phyloP scores from a whole-genome alignment of 2,329 filamentous ascomycete genomes.

The Keithomyces neogunnii region DNA sequence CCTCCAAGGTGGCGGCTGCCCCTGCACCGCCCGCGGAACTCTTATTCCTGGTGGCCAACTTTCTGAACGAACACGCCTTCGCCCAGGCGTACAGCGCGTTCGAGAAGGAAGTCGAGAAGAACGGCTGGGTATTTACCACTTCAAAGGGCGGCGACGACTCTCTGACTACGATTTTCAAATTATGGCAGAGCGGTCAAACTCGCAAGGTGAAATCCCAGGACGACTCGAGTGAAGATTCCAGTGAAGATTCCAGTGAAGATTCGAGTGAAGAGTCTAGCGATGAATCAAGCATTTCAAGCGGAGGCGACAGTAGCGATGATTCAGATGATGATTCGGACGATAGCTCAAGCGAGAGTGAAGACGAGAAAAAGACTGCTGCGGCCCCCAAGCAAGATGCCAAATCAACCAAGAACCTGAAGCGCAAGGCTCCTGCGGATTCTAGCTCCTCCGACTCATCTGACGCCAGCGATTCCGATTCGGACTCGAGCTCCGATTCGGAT shows the following conservation, averaged over 20 bases:
- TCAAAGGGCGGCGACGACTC: conserved; percentile 22
- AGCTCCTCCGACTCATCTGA: conserved; percentile 10
- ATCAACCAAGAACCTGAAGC: conserved; percentile 26
- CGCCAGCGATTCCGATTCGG: conserved; percentile 24
- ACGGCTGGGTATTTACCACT: conserved; percentile 33
- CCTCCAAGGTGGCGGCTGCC: conserved; percentile 12
- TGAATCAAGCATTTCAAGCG: conserved; percentile 15
- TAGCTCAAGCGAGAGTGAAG: conserved; percentile 19
- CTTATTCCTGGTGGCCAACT: conserved; percentile 57
- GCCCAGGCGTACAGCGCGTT: conserved; percentile 52
- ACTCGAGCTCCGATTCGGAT: conserved; percentile 26
- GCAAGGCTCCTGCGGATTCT: conserved; percentile 27
- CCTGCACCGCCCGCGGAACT: conserved; percentile 47
- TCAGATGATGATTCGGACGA: no score
- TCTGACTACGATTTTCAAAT: conserved; percentile 41
- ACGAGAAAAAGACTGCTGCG: conserved; percentile 15
- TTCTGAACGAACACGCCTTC: conserved; percentile 60
- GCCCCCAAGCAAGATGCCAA: conserved; percentile 13
- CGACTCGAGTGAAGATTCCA: conserved; percentile 19
- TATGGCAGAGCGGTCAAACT: conserved; percentile 34
- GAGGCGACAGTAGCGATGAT: conserved; percentile 6
- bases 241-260: conserved; percentile 23
- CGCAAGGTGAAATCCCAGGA: conserved; percentile 14
- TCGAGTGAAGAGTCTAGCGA: conserved; percentile 1
- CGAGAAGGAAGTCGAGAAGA: conserved; percentile 50